Conservation (phyloP, 2,329 filamentous ascomycete species). For the Fusarium domesticum region DNA sequence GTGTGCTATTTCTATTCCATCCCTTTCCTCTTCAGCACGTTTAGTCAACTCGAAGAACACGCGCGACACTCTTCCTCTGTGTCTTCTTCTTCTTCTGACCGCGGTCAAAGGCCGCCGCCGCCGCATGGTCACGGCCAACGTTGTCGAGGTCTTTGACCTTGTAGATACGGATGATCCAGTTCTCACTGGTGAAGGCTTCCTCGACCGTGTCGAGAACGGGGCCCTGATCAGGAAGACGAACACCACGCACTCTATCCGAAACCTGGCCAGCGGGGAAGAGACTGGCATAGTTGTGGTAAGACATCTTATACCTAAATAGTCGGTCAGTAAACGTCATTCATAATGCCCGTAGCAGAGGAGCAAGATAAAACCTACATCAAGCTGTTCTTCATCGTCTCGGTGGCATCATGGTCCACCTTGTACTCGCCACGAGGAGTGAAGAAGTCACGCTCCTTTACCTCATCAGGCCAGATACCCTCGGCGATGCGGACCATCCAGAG, state of each 20-base stretch:
- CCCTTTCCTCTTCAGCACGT: slow-evolving; percentile 15
- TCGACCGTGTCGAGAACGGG: slow-evolving; percentile 86
- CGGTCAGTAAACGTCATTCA: no score
- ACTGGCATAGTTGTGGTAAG: slow-evolving; percentile 93
- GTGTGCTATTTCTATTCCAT: slow-evolving; percentile 24
- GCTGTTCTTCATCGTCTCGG: slow-evolving; percentile 97
- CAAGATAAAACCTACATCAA: slow-evolving; percentile 72
- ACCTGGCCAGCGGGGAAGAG: slow-evolving; percentile 92
- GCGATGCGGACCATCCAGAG: slow-evolving; percentile 99
- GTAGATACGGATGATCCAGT: slow-evolving; percentile 99
- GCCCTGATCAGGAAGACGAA: slow-evolving; percentile 75
- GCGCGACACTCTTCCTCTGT: slow-evolving; percentile 67
- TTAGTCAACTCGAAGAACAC: slow-evolving; percentile 70
- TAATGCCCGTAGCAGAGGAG: neutral
- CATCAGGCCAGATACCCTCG: slow-evolving; percentile 99
- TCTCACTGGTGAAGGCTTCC: slow-evolving; percentile 97
- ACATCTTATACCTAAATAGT: slow-evolving; percentile 92
- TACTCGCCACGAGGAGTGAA: slow-evolving; percentile 95
- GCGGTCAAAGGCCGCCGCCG: slow-evolving; percentile 67
- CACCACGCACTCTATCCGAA: slow-evolving; percentile 81
- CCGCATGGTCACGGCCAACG: slow-evolving; percentile 80
- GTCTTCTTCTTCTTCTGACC: slow-evolving; percentile 82
- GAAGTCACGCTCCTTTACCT: slow-evolving; percentile 95
- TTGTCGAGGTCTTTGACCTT: slow-evolving; percentile 99
- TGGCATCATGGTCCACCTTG: slow-evolving; percentile 87